Evolutionary conservation across 1,139 yeast genomes (phyloP).

Genomic region (Taphrina confusa): DNA sequence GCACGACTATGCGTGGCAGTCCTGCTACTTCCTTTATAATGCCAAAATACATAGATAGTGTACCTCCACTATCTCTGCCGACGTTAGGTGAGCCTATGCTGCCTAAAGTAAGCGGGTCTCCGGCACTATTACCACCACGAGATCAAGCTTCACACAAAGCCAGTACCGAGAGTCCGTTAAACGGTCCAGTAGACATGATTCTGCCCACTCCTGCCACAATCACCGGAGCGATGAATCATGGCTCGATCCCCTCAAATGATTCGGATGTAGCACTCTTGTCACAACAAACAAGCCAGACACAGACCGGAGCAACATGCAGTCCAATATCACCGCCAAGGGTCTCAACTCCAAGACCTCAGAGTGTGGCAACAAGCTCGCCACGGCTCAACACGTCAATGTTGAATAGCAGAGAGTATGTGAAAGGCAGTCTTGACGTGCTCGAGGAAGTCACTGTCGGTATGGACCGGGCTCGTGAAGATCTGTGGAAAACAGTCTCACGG

Average conservation of each 20-base stretch:
- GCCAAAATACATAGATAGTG: slow-evolving; percentile 20
- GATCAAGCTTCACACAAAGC: no score
- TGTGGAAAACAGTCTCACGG: neutral
- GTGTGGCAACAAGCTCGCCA: neutral
- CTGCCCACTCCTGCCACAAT: neutral
- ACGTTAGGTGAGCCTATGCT: neutral
- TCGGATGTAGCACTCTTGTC: neutral
- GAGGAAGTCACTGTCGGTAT: neutral
- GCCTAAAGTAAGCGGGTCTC: neutral
- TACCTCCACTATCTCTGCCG: neutral
- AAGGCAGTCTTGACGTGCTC: slow-evolving; percentile 3
- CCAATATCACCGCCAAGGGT: neutral
- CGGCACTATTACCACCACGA: neutral
- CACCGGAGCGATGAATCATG: neutral
- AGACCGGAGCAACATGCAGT: neutral
- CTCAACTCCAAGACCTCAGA: neutral
- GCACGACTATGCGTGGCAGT: slow-evolving; percentile 17
- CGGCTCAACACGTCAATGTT: slow-evolving; percentile 2
- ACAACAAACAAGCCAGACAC: neutral
- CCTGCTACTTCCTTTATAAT: slow-evolving; percentile 29
- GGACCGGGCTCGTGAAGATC: neutral
- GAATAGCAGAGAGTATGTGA: neutral
- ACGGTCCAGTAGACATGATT: neutral
- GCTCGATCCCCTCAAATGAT: neutral
- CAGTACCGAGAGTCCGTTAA: slow-evolving; percentile 4